A percentile compares a stretch with the other conserved stretches of the same genome.
phyloP scores from a whole-genome alignment of 805 yeast genomes.

The Starmera quercuum region DNA sequence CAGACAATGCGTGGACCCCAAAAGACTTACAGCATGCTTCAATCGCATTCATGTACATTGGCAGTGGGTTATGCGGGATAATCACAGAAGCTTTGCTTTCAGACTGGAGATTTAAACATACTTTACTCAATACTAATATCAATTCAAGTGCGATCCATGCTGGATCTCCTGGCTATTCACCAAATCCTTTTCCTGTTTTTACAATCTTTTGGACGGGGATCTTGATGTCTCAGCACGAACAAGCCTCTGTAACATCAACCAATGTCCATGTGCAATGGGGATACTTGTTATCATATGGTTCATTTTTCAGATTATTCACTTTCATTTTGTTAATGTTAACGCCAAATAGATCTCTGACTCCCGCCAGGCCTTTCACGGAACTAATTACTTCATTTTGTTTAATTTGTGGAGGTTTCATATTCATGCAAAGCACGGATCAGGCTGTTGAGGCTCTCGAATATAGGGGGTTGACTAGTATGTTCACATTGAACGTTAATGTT shows the following conservation, averaged over 20 bases:
- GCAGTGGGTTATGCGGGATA: conserved; percentile 89
- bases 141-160: conserved; percentile 22
- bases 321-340: conserved; percentile 45
- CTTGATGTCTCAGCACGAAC: conserved; percentile 91
- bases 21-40: conserved; percentile 87
- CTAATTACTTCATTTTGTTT: conserved; percentile 71
- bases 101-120: conserved; percentile 48
- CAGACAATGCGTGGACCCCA: conserved; percentile 81
- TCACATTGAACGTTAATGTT: conserved; percentile 78
- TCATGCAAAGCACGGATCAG: conserved; percentile 89
- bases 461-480: conserved; percentile 82
- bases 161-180: conserved; percentile 69
- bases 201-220: conserved; percentile 96
- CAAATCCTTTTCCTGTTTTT: conserved; percentile 91
- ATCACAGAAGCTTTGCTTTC: conserved; percentile 63
- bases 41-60: conserved; percentile 86
- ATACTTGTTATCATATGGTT: conserved; percentile 68
- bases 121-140: conserved; percentile 22
- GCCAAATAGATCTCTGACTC: conserved; percentile 30
- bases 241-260: conserved; percentile 73
- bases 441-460: conserved; percentile 74
- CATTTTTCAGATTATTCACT: conserved; percentile 66
- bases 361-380: conserved; percentile 82
- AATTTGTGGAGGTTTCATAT: conserved; percentile 82
- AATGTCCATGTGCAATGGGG: conserved; percentile 93